Percentiles rank a stretch among this genome's conserved stretches.
Conservation (phyloP, 352 stramenopile species). For the Phytopythium oedochilum region DNA sequence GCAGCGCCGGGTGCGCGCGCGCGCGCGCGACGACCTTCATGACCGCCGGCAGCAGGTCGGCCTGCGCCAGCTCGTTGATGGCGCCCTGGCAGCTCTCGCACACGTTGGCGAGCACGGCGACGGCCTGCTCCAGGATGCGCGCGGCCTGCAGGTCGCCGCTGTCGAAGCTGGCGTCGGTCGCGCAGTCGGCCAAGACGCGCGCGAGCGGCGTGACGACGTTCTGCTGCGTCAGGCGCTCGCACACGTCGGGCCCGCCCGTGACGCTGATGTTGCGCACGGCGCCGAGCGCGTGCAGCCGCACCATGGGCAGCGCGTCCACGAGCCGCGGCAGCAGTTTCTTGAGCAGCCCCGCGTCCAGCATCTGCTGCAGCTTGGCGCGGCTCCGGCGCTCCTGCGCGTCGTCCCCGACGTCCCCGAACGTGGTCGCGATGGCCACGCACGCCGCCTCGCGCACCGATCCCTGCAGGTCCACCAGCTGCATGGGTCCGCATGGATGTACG, state of each 20-base stretch:
- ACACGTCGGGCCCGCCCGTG: slow-evolving; percentile 78
- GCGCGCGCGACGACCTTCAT: slow-evolving; percentile 66
- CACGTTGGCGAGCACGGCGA: slow-evolving; percentile 75
- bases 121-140: slow-evolving; percentile 76
- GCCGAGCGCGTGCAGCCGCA: slow-evolving; percentile 76
- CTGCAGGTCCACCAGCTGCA: slow-evolving; percentile 64
- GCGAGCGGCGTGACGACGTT: slow-evolving; percentile 77
- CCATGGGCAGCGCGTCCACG: slow-evolving; percentile 79
- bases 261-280: slow-evolving; percentile 86
- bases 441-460: slow-evolving; percentile 82
- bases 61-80: slow-evolving; percentile 79
- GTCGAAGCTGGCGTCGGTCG: slow-evolving; percentile 42
- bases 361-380: slow-evolving; percentile 61
- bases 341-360: slow-evolving; percentile 75
- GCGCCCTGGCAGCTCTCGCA: slow-evolving; percentile 79
- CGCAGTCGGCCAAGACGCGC: slow-evolving; percentile 61
- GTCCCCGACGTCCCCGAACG: slow-evolving; percentile 69
- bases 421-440: slow-evolving; percentile 78
- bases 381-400: slow-evolving; percentile 51
- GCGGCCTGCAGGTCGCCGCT: slow-evolving; percentile 61
- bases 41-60: slow-evolving; percentile 64
- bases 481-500: slow-evolving; percentile 63
- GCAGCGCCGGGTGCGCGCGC: slow-evolving; percentile 40
- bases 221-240: slow-evolving; percentile 70
- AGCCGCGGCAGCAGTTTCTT: slow-evolving; percentile 82